Conservation (phyloP, 305 asterid species). For the Fraxinus sp. region DNA sequence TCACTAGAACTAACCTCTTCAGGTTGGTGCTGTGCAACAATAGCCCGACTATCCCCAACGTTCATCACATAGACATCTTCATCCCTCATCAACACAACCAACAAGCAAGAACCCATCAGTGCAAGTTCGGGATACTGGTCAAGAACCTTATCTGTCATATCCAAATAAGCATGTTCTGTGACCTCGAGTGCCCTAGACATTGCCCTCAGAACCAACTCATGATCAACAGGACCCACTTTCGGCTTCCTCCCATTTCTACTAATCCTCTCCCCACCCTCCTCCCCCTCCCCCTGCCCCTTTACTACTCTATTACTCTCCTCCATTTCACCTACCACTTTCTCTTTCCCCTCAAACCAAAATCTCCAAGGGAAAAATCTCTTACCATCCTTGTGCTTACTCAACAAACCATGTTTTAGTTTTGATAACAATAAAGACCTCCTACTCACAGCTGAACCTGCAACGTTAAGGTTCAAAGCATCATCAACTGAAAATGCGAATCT, state of each 20-base stretch:
- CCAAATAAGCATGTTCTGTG: conserved; percentile 79
- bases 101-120: conserved; percentile 93
- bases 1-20: conserved; percentile 42
- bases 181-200: conserved; percentile 89
- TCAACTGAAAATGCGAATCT: conserved; percentile 95
- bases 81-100: conserved; percentile 91
- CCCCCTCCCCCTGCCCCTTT: conserved; percentile 38
- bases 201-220: conserved; percentile 75
- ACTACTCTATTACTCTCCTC: conserved; percentile 37
- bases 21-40: conserved; percentile 73
- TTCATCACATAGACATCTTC: conserved; percentile 98
- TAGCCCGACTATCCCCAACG: conserved; percentile 97
- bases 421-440: conserved; percentile 79
- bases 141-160: conserved; percentile 90
- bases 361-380: conserved; percentile 78
- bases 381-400: conserved; percentile 71
- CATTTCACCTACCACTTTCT: conserved; percentile 45
- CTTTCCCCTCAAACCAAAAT: conserved; percentile 76
- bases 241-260: conserved; percentile 54
- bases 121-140: conserved; percentile 97
- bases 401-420: conserved; percentile 78
- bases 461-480: conserved; percentile 79
- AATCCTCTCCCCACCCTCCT: conserved; percentile 35
- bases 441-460: conserved; percentile 75
- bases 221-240: conserved; percentile 74